Conservation (phyloP, 306 rosid genomes). For the Prunus salicina region DNA sequence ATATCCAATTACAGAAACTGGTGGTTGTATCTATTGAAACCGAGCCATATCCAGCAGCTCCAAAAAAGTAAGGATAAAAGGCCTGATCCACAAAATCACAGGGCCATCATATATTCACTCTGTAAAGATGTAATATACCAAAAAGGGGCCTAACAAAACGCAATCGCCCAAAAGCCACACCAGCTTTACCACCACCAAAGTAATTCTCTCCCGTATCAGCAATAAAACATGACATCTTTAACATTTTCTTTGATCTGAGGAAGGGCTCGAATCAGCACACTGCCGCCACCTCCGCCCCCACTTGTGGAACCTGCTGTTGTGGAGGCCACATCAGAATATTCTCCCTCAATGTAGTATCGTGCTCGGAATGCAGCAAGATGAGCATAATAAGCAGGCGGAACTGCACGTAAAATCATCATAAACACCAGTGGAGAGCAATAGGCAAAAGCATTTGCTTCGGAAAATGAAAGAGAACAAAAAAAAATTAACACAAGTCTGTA, state of each 20-base stretch:
- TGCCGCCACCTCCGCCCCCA: not conserved
- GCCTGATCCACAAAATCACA: no score
- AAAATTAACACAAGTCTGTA: not conserved
- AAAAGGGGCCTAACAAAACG: no score
- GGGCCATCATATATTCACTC: no score
- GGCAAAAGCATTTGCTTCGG: not conserved
- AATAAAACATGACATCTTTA: slow-evolving; percentile 42
- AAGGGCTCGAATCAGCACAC: slow-evolving; percentile 3
- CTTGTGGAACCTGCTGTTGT: not conserved
- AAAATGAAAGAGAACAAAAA: not conserved
- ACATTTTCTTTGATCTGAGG: slow-evolving; percentile 31
- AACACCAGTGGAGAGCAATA: not conserved
- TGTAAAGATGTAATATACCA: no score
- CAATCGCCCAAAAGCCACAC: no score
- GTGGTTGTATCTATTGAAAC: no score
- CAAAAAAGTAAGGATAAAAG: no score
- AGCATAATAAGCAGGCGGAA: slow-evolving; percentile 44
- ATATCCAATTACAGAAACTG: no score
- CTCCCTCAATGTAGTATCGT: slow-evolving; percentile 27
- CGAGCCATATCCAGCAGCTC: no score
- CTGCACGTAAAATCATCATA: slow-evolving; percentile 6
- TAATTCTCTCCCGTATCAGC: not conserved
- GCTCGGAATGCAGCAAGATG: slow-evolving; percentile 40
- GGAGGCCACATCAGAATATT: slow-evolving; percentile 24
- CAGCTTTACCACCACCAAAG: not conserved